Base-by-base conservation (phyloP, 1,139 yeast genomes). In the Yamadazyma siamensis region DNA sequence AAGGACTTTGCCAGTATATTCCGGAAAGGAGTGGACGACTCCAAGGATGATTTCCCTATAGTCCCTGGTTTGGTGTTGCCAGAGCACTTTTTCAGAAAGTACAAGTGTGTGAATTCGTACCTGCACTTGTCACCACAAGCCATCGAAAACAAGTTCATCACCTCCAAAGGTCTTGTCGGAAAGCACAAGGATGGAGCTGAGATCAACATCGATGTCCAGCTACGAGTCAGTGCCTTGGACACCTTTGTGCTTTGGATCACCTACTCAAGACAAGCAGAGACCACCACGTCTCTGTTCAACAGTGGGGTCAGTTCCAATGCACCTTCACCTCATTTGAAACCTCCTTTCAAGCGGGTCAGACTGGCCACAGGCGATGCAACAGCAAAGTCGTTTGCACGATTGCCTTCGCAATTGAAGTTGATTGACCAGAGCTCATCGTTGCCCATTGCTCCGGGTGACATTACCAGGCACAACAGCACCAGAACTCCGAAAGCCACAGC, bases 161-260 rank as follows among this genome's bases (percentile, higher is more conserved):
- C 67, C 15, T 80, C 88, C 0, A 64, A 65, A 26, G 95, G 94
- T 23, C 65, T 86, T 11, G 65, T 66, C 36, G 95, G 82, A 15
- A 50, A 61, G 3, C 95, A 86, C 48, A 55, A 77, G 23, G 91
- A 84, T 54, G 95, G 95, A 0, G 64, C 74, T 15, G 35, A 46
- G 2, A 56, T 88, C 7, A 71, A 66, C 35, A 70, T 89, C 25
- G 96, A 89, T 56, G 77, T 85, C 9, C 96, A 89, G 55, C 55
- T 88, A 28, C 68, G 96, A 36, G 86, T 86, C 4, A 67, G 85
- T 13, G 71, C 76, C 14, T 52, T 63, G 13, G 77, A 75, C 19
- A 65, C 78, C 4, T 71, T 74, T 39, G 80, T 86, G 3, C 55
- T 88, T 14, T 89, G 96, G 96, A 69, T 89, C n/a, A 86, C 96